Evolutionary conservation across 2,329 filamentous ascomycete species (phyloP), one percentile per base, ranked within the genome.

Genomic region (Alternaria arbusti): DNA sequence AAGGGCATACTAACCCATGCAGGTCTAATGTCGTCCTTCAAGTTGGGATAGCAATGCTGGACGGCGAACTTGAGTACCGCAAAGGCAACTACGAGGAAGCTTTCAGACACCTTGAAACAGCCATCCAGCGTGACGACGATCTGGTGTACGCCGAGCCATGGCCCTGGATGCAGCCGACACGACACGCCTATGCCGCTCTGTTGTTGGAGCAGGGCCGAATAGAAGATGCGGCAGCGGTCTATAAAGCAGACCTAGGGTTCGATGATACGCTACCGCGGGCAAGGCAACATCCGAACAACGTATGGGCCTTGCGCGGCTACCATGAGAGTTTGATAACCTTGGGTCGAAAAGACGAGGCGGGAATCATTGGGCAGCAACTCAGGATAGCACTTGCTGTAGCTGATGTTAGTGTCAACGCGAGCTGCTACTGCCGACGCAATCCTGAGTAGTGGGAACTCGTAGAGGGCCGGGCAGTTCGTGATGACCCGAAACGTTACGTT

Each of bases 101-200:
- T 0, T 93, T 91, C 72, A 71, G 79, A 4, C 83, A 87, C 55
- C 81, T 94, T 3, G 84, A 85, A 2, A 81, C 81, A 11, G 85
- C 90, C 0, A 87, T 91, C 22, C 73, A 79, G 1, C 82, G 86
- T 3, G 89, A 92, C 65, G 90, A 91, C 70, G 78, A 76, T 0
- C 82, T 93, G 26, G 88, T 87, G 0, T 93, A 91, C 64, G 89
- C 90, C 52, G 91, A 94, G 74, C 91, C 91, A 0, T 93, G 90
- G 90, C 89, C 89, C 0, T 93, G 91, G 90, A 92, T 93, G 90
- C 89, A 91, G 73, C 91, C 91, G 0, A 86, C 88, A 0, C 83
- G 90, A 4, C 91, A 93, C 75, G 90, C 90, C 0, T 90, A 90
- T 54, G 90, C 88, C 1, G 91, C 90, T 0, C 81, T 94, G 4